A percentile compares a stretch with the other conserved stretches of the same genome.
phyloP scores from a whole-genome alignment of 352 stramenopile genomes.

The Phytopythium aichiense region DNA sequence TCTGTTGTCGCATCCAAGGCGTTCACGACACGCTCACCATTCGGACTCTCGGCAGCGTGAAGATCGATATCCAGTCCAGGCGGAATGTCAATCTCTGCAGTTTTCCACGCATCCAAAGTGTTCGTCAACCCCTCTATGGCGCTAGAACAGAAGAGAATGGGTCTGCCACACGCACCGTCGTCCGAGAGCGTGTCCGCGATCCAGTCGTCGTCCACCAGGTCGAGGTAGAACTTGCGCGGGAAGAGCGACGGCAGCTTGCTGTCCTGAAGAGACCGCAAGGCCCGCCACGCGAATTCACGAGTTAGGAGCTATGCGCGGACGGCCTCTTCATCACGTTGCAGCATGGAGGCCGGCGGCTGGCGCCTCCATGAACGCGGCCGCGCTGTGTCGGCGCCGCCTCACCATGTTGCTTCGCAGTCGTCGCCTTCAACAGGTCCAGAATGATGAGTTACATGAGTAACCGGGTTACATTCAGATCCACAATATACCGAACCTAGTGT shows the following conservation, averaged over 20 bases:
- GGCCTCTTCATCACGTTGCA: too few relatives aligned
- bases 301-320: neutral
- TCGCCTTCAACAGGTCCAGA: too few relatives aligned
- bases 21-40: constrained; percentile 11
- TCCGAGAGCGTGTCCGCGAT: constrained; percentile 77
- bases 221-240: constrained; percentile 62
- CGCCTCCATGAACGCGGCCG: too few relatives aligned
- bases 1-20: neutral
- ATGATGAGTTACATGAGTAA: too few relatives aligned
- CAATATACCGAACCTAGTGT: too few relatives aligned
- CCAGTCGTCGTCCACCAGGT: constrained; percentile 82
- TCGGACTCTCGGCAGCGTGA: constrained; percentile 48
- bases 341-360: too few relatives aligned
- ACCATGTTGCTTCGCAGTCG: too few relatives aligned
- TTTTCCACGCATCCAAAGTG: neutral
- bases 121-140: neutral
- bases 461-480: too few relatives aligned
- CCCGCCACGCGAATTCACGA: neutral
- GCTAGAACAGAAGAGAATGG: neutral
- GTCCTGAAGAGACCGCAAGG: constrained; percentile 31
- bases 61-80: constrained; percentile 45
- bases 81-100: constrained; percentile 68
- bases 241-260: constrained; percentile 71
- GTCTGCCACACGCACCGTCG: constrained; percentile 34
- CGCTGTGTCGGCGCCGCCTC: too few relatives aligned